phyloP scores from a whole-genome alignment of 2,329 filamentous ascomycete genomes.

The Ceratocystis diversiconidia region DNA sequence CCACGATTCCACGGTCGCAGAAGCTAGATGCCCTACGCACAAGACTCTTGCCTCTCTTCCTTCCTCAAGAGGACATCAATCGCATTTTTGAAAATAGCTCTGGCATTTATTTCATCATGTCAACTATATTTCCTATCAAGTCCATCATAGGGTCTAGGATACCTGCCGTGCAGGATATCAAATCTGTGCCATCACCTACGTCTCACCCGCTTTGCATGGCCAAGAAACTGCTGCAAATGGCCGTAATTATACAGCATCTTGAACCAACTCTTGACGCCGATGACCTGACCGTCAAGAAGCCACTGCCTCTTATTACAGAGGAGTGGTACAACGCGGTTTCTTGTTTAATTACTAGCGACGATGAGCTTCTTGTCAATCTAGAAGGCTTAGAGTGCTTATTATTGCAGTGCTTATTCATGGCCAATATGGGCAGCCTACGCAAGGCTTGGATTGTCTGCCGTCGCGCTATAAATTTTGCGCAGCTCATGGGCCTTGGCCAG shows the following conservation, averaged over 20 bases:
- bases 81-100: conserved; percentile 23
- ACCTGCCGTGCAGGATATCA: conserved; percentile 24
- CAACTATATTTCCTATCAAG: conserved; percentile 24
- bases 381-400: conserved; percentile 41
- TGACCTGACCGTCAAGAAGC: conserved; percentile 22
- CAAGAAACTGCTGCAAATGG: conserved; percentile 33
- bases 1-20: conserved; percentile 13
- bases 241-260: conserved; percentile 34
- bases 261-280: conserved; percentile 24
- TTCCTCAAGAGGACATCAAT: conserved; percentile 26
- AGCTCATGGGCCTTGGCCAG: conserved; percentile 36
- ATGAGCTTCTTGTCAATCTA: conserved; percentile 36
- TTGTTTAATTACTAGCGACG: conserved; percentile 34
- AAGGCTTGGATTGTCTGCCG: conserved; percentile 40
- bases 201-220: conserved; percentile 37
- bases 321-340: conserved; percentile 25
- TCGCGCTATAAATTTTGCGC: conserved; percentile 35
- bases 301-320: conserved; percentile 23
- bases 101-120: conserved; percentile 23
- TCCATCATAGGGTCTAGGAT: conserved; percentile 21
- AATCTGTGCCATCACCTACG: conserved; percentile 26
- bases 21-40: conserved; percentile 15
- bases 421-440: conserved; percentile 39
- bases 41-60: conserved; percentile 24
- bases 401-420: conserved; percentile 35